Conservation (phyloP, 2,329 filamentous ascomycete genomes). For the Colletotrichum endophyticum region DNA sequence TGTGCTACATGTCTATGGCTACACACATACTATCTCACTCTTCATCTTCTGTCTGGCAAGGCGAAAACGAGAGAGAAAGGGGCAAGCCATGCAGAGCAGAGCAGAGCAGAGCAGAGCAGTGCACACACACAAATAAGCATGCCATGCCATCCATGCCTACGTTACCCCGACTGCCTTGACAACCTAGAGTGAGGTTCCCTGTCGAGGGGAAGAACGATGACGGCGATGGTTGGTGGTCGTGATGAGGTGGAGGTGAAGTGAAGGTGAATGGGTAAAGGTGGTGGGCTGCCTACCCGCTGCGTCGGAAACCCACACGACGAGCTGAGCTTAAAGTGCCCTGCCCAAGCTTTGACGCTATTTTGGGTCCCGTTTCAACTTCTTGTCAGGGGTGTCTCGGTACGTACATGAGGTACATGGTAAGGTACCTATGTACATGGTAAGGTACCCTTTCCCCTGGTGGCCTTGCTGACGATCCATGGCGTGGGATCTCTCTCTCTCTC, state of each 20-base stretch:
- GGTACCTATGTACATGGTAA: background rate
- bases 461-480: background rate
- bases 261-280: background rate
- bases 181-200: background rate
- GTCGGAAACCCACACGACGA: background rate
- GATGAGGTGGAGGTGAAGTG: background rate
- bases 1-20: background rate
- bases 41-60: background rate
- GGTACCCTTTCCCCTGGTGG: background rate
- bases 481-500: background rate
- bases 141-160: background rate
- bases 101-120: background rate
- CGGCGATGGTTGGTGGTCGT: background rate
- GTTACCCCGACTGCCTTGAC: background rate
- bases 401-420: background rate
- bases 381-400: background rate
- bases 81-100: background rate
- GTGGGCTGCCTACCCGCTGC: background rate
- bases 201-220: background rate
- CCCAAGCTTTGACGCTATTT: constrained; percentile 4
- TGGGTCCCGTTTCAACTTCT: background rate
- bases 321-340: background rate
- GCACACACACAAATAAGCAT: background rate
- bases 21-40: background rate
- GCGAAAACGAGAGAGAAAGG: background rate